Conservation (phyloP, 2,329 filamentous ascomycete genomes). For the Calonectria montana region DNA sequence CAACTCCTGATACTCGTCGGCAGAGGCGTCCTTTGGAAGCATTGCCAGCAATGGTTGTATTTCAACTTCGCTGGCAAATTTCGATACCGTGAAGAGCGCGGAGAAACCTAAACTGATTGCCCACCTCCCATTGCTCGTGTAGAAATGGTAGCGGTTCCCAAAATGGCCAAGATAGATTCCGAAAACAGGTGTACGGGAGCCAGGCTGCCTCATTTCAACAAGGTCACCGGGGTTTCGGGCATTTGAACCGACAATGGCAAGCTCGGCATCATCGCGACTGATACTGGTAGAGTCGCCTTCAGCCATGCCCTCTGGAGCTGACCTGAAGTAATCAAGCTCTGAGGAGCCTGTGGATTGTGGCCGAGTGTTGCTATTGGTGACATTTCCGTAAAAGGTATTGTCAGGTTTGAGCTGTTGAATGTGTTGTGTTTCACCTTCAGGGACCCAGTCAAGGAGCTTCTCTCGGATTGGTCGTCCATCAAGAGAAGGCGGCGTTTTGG, state of each 20-base stretch:
- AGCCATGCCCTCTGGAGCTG: slow-evolving; percentile 36
- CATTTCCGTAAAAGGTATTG: slow-evolving; percentile 37
- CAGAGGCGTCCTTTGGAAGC: slow-evolving; percentile 43
- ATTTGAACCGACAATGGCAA: slow-evolving; percentile 40
- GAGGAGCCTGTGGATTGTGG: slow-evolving; percentile 49
- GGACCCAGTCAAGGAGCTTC: slow-evolving; percentile 36
- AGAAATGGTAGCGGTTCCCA: slow-evolving; percentile 64
- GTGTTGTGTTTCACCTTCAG: slow-evolving; percentile 1
- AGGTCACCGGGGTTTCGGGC: slow-evolving; percentile 59
- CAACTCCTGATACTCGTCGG: slow-evolving; percentile 47
- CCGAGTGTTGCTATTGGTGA: slow-evolving; percentile 47
- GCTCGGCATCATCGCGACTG: slow-evolving; percentile 43
- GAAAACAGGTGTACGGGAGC: slow-evolving; percentile 59
- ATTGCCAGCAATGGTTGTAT: slow-evolving; percentile 51
- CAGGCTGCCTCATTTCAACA: slow-evolving; percentile 57
- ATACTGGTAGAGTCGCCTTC: slow-evolving; percentile 37
- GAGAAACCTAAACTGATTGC: slow-evolving; percentile 54
- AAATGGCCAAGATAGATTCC: slow-evolving; percentile 65
- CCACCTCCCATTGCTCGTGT: slow-evolving; percentile 64
- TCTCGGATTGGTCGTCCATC: slow-evolving; percentile 35
- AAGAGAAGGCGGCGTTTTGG: background rate
- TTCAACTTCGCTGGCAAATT: slow-evolving; percentile 56
- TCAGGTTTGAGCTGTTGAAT: slow-evolving; percentile 35
- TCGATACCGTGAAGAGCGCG: slow-evolving; percentile 61
- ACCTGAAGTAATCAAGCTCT: slow-evolving; percentile 45